Conservation (phyloP, 2,329 filamentous ascomycete species). For the Cryphonectria japonica region DNA sequence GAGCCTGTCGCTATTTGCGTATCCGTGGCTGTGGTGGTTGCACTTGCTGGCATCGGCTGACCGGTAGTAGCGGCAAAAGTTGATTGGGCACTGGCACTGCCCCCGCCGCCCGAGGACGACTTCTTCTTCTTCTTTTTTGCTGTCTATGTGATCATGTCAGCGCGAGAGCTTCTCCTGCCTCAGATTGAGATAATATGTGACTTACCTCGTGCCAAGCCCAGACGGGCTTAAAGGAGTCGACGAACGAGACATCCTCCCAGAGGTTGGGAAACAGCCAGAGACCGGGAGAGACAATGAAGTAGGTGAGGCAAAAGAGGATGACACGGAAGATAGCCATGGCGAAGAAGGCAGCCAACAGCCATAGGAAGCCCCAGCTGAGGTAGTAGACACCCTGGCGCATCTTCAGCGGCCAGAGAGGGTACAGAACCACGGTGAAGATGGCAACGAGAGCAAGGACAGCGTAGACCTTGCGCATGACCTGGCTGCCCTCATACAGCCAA, state of each 20-base stretch:
- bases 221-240: conserved; percentile 92
- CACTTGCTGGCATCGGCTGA: conserved; percentile 54
- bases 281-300: conserved; percentile 81
- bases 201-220: conserved; percentile 98
- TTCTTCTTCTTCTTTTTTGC: conserved; percentile 64
- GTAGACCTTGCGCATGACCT: conserved; percentile 92
- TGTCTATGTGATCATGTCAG: conserved; percentile 33
- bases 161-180: background rate
- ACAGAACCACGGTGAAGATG: conserved; percentile 89
- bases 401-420: conserved; percentile 93
- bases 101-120: conserved; percentile 38
- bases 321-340: conserved; percentile 96
- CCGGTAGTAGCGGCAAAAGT: conserved; percentile 58
- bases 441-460: conserved; percentile 78
- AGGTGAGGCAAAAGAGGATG: conserved; percentile 91
- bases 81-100: conserved; percentile 43
- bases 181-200: conserved; percentile 22
- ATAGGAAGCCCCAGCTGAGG: conserved; percentile 89
- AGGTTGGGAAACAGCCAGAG: conserved; percentile 98
- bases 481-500: conserved; percentile 93
- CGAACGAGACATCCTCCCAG: conserved; percentile 97
- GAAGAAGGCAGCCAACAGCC: conserved; percentile 91
- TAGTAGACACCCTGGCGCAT: conserved; percentile 96
- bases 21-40: conserved; percentile 60
- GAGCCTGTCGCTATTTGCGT: conserved; percentile 53